These are phyloP conservation scores for Aspergillus sp. DNA, from an alignment of 2,329 filamentous ascomycete species.

Conservation along the genomic window DNA sequence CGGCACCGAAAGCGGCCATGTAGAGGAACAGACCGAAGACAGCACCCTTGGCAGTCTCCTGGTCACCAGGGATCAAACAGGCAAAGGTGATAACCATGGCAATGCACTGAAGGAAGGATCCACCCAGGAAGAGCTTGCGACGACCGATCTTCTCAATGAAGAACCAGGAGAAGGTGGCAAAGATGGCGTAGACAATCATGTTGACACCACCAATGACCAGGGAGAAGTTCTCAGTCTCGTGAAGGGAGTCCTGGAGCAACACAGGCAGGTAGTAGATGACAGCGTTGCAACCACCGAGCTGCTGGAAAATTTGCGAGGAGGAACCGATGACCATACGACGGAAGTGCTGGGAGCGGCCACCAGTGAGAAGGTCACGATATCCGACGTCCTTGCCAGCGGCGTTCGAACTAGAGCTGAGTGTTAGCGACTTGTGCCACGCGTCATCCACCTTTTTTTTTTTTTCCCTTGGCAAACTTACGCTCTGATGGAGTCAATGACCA, in stretches of 20 bases:
- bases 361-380: slow-evolving; percentile 46
- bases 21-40: slow-evolving; percentile 68
- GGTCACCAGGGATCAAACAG: slow-evolving; percentile 37
- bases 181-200: slow-evolving; percentile 49
- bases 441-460: slow-evolving; percentile 5
- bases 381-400: slow-evolving; percentile 49
- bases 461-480: slow-evolving; percentile 46
- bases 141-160: slow-evolving; percentile 53
- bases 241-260: slow-evolving; percentile 50
- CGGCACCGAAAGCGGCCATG: slow-evolving; percentile 68
- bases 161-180: slow-evolving; percentile 50
- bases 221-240: slow-evolving; percentile 44
- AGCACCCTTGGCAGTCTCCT: slow-evolving; percentile 36
- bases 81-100: slow-evolving; percentile 44
- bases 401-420: slow-evolving; percentile 55
- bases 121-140: slow-evolving; percentile 44
- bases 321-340: slow-evolving; percentile 44
- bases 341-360: slow-evolving; percentile 43
- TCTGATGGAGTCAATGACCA: slow-evolving; percentile 69
- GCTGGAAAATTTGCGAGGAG: slow-evolving; percentile 49
- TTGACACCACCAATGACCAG: slow-evolving; percentile 56
- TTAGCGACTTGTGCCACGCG: slow-evolving; percentile 36
- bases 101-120: slow-evolving; percentile 42
- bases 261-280: slow-evolving; percentile 54
- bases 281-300: slow-evolving; percentile 54